Conservation (phyloP, 345 rosid genomes). For the Dovyalis caffra region DNA sequence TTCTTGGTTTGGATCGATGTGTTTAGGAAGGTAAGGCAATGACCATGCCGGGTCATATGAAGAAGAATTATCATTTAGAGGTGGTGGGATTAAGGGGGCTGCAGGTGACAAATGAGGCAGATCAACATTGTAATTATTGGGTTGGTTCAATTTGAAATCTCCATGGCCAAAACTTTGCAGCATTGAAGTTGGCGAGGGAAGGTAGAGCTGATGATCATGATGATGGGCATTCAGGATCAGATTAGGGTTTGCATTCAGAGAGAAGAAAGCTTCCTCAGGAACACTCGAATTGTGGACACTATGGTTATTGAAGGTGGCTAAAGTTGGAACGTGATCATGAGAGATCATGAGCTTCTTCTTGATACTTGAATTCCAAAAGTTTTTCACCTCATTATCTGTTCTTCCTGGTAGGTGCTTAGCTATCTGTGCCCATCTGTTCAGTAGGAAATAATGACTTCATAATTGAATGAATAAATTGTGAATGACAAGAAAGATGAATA, state of each 20-base stretch:
- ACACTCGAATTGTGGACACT: conserved; percentile 24
- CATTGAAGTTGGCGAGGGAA: conserved; percentile 37
- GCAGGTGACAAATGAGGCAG: conserved; percentile 20
- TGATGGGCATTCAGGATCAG: conserved; percentile 26
- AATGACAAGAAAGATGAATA: background rate
- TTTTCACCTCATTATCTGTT: conserved; percentile 38
- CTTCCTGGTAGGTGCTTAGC: conserved; percentile 36
- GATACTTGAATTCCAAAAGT: conserved; percentile 37
- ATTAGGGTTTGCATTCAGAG: conserved; percentile 54
- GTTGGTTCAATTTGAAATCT: conserved; percentile 35
- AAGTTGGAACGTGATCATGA: conserved; percentile 31
- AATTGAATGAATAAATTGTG: background rate
- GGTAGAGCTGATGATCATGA: conserved; percentile 34
- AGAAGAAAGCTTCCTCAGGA: conserved; percentile 42
- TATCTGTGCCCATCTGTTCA: conserved; percentile 34
- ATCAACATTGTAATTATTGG: conserved; percentile 20
- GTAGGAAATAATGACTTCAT: background rate
- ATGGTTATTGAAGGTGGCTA: conserved; percentile 30
- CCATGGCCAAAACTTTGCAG: conserved; percentile 47
- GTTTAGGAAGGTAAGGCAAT: conserved; percentile 28
- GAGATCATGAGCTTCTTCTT: conserved; percentile 34
- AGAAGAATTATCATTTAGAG: conserved; percentile 10
- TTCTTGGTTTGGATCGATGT: conserved; percentile 24
- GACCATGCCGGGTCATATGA: conserved; percentile 34
- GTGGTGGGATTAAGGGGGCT: conserved; percentile 9